Evolutionary conservation across 2,329 filamentous ascomycete species (phyloP).

Genomic region (Seiridium cupressi): DNA sequence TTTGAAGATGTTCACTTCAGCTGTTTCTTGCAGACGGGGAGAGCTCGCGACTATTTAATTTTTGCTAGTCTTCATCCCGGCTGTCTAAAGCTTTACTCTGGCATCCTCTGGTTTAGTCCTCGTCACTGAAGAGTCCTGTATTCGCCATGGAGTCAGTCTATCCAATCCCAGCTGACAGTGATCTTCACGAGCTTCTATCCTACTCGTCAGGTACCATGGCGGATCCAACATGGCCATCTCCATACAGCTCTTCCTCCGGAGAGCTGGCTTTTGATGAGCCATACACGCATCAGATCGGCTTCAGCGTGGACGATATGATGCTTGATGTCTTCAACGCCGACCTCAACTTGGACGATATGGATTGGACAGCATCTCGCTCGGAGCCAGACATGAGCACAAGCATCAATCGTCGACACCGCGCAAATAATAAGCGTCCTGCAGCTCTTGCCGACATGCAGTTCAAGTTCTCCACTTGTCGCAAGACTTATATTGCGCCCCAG

Average conservation of each 20-base stretch:
- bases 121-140: no score
- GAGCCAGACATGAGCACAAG: not conserved
- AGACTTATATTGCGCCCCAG: not conserved
- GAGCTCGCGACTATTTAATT: no score
- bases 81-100: no score
- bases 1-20: not conserved
- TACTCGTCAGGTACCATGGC: no score
- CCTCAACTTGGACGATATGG: not conserved
- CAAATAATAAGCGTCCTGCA: not conserved
- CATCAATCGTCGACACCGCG: not conserved
- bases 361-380: not conserved
- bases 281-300: not conserved
- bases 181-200: no score
- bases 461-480: slow-evolving; percentile 2
- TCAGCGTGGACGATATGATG: not conserved
- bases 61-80: no score
- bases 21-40: not conserved
- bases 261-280: not conserved
- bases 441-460: not conserved
- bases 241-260: no score
- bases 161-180: no score
- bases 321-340: not conserved
- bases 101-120: no score
- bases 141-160: no score
- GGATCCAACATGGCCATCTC: no score